A percentile compares a stretch with the other conserved stretches of the same genome.
Evolutionary conservation across 768 basidiomycete species (phyloP).

Genomic region (Gautieria morchelliformis): DNA sequence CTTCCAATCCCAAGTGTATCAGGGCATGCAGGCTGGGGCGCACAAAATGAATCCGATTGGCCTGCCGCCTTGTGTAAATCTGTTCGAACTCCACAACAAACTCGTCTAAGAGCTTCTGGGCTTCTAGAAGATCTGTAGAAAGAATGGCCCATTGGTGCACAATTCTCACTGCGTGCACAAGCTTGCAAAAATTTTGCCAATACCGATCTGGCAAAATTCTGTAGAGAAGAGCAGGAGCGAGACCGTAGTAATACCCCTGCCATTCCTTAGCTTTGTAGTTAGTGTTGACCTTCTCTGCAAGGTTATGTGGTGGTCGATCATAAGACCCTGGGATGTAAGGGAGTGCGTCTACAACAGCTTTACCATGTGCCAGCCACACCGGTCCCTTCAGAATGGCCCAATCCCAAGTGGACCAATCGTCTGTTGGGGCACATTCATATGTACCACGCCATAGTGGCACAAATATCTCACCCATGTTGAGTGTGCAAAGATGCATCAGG

Average conservation of each 20-base stretch:
- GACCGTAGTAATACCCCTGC: conserved; percentile 19
- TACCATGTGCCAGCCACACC: conserved; percentile 29
- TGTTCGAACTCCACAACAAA: conserved; percentile 28
- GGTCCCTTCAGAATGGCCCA: conserved; percentile 21
- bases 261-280: conserved; percentile 22
- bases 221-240: conserved; percentile 26
- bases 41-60: conserved; percentile 24
- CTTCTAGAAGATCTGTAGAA: conserved; percentile 1
- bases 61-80: conserved; percentile 22
- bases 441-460: conserved; percentile 25
- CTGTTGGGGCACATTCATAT: conserved; percentile 29
- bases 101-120: conserved; percentile 16
- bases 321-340: conserved; percentile 31
- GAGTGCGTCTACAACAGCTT: conserved; percentile 20
- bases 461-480: conserved; percentile 30
- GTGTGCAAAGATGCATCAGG: conserved; percentile 28
- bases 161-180: neutral
- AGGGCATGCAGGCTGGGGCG: conserved; percentile 23
- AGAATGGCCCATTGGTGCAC: neutral
- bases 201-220: conserved; percentile 17
- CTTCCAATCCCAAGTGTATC: conserved; percentile 21
- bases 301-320: conserved; percentile 32
- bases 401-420: conserved; percentile 20
- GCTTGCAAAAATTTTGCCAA: conserved; percentile 16
- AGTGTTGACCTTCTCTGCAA: conserved; percentile 29